A percentile compares a stretch with the other conserved stretches of the same genome.
Conservation (phyloP, 2,329 filamentous ascomycete species). For the Bipolaris victoriae region DNA sequence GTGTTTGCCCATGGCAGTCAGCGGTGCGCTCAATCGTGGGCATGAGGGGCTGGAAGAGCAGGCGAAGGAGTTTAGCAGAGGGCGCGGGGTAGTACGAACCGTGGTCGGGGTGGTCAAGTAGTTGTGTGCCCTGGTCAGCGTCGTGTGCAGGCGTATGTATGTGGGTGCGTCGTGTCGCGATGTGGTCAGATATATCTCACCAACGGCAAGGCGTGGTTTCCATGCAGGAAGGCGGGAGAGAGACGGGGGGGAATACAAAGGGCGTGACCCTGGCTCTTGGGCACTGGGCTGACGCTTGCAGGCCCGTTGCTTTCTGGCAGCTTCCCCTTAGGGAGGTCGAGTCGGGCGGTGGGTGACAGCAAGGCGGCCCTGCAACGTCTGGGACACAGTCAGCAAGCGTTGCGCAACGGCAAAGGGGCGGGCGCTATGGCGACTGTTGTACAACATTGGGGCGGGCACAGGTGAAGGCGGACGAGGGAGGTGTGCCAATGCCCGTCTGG, state of each 20-base stretch:
- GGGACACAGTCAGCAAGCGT: slow-evolving; percentile 39
- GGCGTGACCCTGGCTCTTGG: slow-evolving; percentile 28
- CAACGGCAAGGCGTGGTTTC: slow-evolving; percentile 23
- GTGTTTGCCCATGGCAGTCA: slow-evolving; percentile 44
- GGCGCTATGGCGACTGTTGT: slow-evolving; percentile 42
- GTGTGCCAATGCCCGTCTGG: slow-evolving; percentile 9
- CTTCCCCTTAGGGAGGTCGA: slow-evolving; percentile 9
- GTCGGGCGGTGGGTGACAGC: slow-evolving; percentile 20
- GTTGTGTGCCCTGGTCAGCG: slow-evolving; percentile 35
- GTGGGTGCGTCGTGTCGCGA: slow-evolving; percentile 35
- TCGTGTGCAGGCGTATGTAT: slow-evolving; percentile 40
- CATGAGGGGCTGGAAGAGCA: slow-evolving; percentile 12
- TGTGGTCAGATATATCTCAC: slow-evolving; percentile 32
- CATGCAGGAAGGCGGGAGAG: slow-evolving; percentile 30
- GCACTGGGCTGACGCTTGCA: slow-evolving; percentile 6
- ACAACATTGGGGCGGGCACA: slow-evolving; percentile 42
- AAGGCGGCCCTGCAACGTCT: slow-evolving; percentile 32
- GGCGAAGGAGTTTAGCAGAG: slow-evolving; percentile 12
- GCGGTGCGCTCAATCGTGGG: slow-evolving; percentile 28
- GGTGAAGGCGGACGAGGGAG: slow-evolving; percentile 42
- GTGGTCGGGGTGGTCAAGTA: slow-evolving; percentile 31
- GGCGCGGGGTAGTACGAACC: slow-evolving; percentile 44
- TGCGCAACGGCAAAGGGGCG: slow-evolving; percentile 36
- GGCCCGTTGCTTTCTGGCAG: slow-evolving; percentile 10
- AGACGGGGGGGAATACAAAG: slow-evolving; percentile 12